A percentile compares a stretch with the other conserved stretches of the same genome.
These are phyloP conservation scores for Exophiala sp. DNA, from an alignment of 2,329 filamentous ascomycete species.

Conservation along the genomic window DNA sequence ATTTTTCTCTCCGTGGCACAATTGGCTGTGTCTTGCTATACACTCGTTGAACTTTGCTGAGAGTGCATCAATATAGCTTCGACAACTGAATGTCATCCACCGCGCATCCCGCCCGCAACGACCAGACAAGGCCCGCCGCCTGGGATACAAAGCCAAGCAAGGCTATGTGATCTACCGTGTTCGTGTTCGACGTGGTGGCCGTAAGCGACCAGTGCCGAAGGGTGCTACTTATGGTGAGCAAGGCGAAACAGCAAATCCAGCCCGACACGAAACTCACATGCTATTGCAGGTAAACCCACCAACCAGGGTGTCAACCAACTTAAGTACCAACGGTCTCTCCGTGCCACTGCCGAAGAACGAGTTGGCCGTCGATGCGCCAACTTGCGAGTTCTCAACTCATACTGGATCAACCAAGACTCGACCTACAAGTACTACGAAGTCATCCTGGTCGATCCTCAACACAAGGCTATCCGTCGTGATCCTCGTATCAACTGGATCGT, in stretches of 20 bases:
- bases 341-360: conserved; percentile 98
- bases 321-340: conserved; percentile 99
- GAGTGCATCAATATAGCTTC: conserved; percentile 99
- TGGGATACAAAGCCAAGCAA: conserved; percentile 99
- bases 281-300: conserved; percentile 85
- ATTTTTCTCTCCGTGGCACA: conserved; percentile 35
- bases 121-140: conserved; percentile 99
- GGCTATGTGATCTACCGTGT: conserved; percentile 99
- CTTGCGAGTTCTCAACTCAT: conserved; percentile 98
- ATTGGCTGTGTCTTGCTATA: conserved; percentile 63
- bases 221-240: conserved; percentile 94
- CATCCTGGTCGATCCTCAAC: conserved; percentile 98
- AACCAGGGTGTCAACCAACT: conserved; percentile 99
- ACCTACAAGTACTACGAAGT: conserved; percentile 99
- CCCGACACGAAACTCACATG: background rate
- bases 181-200: conserved; percentile 95
- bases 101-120: conserved; percentile 95
- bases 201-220: conserved; percentile 94
- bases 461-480: conserved; percentile 99
- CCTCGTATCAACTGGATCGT: conserved; percentile 99
- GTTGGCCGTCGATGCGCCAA: conserved; percentile 98
- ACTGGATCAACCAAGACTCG: conserved; percentile 99
- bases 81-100: conserved; percentile 99
- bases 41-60: conserved; percentile 99
- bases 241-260: background rate